Conservation (phyloP, 1,284 basidiomycete genomes). For the Gomphus bonarii region DNA sequence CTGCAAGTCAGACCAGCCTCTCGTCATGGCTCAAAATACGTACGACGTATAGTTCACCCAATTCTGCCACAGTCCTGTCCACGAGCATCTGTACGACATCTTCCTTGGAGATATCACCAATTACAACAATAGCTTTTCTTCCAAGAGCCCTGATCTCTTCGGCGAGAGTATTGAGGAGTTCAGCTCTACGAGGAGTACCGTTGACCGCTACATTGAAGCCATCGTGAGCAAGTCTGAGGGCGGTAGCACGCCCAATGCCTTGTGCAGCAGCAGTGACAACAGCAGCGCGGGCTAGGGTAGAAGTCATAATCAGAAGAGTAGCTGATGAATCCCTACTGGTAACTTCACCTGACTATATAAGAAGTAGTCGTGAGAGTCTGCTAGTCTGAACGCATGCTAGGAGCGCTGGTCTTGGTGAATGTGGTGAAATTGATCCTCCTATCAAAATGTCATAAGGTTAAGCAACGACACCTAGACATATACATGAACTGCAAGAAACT, state of each 20-base stretch:
- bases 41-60: slow-evolving; percentile 25
- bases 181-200: slow-evolving; percentile 10
- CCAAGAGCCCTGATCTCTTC: slow-evolving; percentile 25
- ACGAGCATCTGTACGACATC: slow-evolving; percentile 6
- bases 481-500: too few species aligned
- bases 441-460: too few species aligned
- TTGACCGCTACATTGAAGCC: slow-evolving; percentile 30
- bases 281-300: slow-evolving; percentile 2
- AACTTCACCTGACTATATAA: too few species aligned
- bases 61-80: slow-evolving; percentile 22
- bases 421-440: too few species aligned
- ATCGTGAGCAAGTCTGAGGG: slow-evolving; percentile 30
- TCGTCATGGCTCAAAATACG: slow-evolving; percentile 12
- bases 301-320: too few species aligned
- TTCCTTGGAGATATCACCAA: slow-evolving; percentile 19
- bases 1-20: not conserved
- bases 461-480: too few species aligned
- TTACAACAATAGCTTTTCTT: slow-evolving; percentile 22
- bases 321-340: too few species aligned
- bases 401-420: too few species aligned
- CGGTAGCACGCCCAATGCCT: slow-evolving; percentile 33
- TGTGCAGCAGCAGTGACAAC: slow-evolving; percentile 29
- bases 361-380: too few species aligned
- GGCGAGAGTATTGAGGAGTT: slow-evolving; percentile 20
- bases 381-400: too few species aligned